phyloP scores from a whole-genome alignment of 202 grass and related monocot genomes.

The Sporobolus alterniflorus region DNA sequence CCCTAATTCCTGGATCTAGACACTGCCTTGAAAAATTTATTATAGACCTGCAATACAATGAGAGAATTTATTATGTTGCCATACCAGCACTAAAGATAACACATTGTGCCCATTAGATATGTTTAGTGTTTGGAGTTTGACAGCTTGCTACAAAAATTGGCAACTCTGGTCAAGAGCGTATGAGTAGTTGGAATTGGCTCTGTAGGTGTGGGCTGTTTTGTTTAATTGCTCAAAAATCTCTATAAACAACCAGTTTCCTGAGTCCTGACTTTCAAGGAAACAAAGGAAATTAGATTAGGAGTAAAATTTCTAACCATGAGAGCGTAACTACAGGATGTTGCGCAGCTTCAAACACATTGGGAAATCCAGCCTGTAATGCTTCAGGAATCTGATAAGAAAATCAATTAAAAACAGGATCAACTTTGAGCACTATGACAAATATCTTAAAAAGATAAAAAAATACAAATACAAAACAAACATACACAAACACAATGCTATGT shows the following conservation, averaged over 20 bases:
- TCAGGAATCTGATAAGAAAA: conserved; percentile 79
- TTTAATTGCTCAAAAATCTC: not conserved
- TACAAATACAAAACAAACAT: conserved; percentile 11
- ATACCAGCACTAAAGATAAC: conserved; percentile 14
- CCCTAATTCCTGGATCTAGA: conserved; percentile 86
- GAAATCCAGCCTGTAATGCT: conserved; percentile 79
- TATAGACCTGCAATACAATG: conserved; percentile 75
- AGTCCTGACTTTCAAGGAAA: not conserved
- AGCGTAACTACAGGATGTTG: conserved; percentile 90
- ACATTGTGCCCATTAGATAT: not conserved
- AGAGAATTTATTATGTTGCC: conserved; percentile 4
- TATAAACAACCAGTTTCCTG: not conserved
- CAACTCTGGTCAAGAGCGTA: not conserved
- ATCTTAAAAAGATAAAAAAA: conserved; percentile 26
- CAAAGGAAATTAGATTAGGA: not conserved
- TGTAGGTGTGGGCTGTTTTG: not conserved
- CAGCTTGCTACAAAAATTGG: not conserved
- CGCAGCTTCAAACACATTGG: conserved; percentile 62
- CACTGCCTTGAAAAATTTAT: conserved; percentile 91
- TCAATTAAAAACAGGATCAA: conserved; percentile 11
- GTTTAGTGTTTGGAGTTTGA: not conserved
- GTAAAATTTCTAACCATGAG: conserved; percentile 73
- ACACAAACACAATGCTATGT: not conserved
- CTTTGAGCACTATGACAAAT: conserved; percentile 23
- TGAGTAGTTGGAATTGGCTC: not conserved